Evolutionary conservation across 441 rosid species (phyloP), one percentile per base, ranked within the genome.

Genomic region (Macaranga tanarius): DNA sequence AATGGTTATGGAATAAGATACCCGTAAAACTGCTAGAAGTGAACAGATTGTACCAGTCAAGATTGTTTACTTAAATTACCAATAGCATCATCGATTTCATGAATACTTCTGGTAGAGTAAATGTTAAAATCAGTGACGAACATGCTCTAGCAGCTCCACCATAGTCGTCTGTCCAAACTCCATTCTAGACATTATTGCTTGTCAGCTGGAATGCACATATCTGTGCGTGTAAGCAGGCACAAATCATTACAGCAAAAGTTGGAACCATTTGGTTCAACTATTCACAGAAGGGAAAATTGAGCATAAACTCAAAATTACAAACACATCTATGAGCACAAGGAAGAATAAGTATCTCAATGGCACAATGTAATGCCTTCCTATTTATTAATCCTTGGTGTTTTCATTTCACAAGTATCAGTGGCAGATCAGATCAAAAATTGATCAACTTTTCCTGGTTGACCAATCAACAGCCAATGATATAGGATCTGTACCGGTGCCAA

Each of bases 381-480:
- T 57, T 66, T 58, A 48, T 67, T 74, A 44, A 15, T 61, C 47
- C 23, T 45, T 61, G 10, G 31, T 23, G 44, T 34, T 57, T 60
- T 66, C 55, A 42, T 42, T 75, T 61, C 52, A 67, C 17, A 58
- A 31, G 38, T 75, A 10, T 17, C 25, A 22, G 25, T 31, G 64
- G 74, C 72, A 70, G 20, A 62, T 71, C 62, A 52, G n/a, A 66
- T 59, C 54, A 51, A 58, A 67, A 66, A 62, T 7, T 40, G n/a
- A 31, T 5, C 4, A 64, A 8, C 16, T 71, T 65, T 23, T 25
- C 40, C 45, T 13, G 4, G 47, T 38, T 57, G 66, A 31, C 62
- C 51, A 22, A 31, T 20, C 23, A 9, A 65, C 10, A 54, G 62
- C 54, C 67, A 8, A 3, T 4, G 19, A 17, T 34, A 58, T 0